Evolutionary conservation across 2,329 filamentous ascomycete genomes (phyloP), one percentile per base, ranked within the genome.

Genomic region (Fusarium camptoceras): DNA sequence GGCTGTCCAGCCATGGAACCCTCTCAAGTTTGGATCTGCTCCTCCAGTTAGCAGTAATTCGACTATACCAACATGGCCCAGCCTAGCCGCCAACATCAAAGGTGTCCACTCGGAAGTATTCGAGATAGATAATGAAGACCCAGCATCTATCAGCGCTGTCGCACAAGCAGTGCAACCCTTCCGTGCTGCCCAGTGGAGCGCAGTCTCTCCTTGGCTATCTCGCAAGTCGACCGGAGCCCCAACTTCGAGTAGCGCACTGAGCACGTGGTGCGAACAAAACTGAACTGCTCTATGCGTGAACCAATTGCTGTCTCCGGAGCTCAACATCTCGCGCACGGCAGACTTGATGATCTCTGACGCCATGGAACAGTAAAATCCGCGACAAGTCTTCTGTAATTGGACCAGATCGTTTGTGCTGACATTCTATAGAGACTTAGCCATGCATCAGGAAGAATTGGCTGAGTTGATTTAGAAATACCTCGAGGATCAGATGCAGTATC

Each of bases 91-190:
- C 34, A 37, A 7, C 34, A 37, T 37, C 3, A 37, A 18, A n/a
- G 34, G 18, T 12, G 34, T 37, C 34, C 34, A 37, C 18, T n/a
- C 34, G 10, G 34, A 37, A 6, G 6, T 4, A 6, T 10, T 37
- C 34, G 6, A n/a, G 10, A 37, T 37, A 18, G 18, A n/a, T 2
- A n/a, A n/a, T 6, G 18, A 7, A 37, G 34, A 3, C 18, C 10
- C 3, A 2, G 18, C 34, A 12, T 37, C 5, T 12, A 37, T 12
- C 34, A 37, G 6, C 1, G 0, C 6, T 2, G n/a, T 37, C 0
- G 18, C 18, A 37, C 34, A 37, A 2, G 3, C 7, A 12, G 0
- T 7, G 18, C 34, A 37, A n/a, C 34, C 34, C 6, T 37, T n/a
- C 0, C 34, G 18, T 2, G 34, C 34, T 12, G 18, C 34, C 34